Evolutionary conservation across 2,329 filamentous ascomycete genomes (phyloP).

Genomic region (Penicillium sp.): DNA sequence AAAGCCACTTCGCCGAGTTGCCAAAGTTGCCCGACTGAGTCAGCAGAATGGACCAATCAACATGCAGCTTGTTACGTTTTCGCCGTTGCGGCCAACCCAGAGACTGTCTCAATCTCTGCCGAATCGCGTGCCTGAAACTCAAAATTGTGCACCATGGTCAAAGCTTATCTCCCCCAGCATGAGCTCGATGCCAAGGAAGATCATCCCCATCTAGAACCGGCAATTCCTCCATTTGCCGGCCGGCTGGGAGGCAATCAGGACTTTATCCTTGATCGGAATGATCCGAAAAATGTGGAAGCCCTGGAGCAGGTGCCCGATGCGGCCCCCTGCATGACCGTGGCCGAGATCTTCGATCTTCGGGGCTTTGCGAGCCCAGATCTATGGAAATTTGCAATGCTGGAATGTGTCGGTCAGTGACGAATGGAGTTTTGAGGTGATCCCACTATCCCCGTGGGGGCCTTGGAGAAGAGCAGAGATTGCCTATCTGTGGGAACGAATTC

Average conservation of each 20-base stretch:
- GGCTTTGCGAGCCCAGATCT: slow-evolving; percentile 41
- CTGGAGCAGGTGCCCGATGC: slow-evolving; percentile 47
- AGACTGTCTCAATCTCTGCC: slow-evolving; percentile 18
- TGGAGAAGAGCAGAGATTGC: background rate
- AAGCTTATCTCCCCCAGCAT: slow-evolving; percentile 21
- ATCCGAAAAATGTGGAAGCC: slow-evolving; percentile 33
- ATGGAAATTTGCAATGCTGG: slow-evolving; percentile 49
- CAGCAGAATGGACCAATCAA: slow-evolving; percentile 8
- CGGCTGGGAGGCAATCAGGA: slow-evolving; percentile 31
- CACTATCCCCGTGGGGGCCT: background rate
- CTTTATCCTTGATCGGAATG: slow-evolving; percentile 35
- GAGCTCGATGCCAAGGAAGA: slow-evolving; percentile 18
- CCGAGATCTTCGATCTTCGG: slow-evolving; percentile 40
- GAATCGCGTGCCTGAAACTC: slow-evolving; percentile 5
- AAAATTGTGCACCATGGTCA: slow-evolving; percentile 11
- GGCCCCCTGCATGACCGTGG: slow-evolving; percentile 45
- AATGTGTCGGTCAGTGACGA: slow-evolving; percentile 40
- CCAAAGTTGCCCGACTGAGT: background rate
- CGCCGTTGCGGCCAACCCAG: slow-evolving; percentile 8
- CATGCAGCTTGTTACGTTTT: slow-evolving; percentile 15
- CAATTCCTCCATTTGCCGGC: background rate
- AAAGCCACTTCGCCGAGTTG: background rate
- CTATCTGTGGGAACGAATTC: background rate
- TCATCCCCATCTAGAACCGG: slow-evolving; percentile 22
- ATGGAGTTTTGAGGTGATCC: background rate